Evolutionary conservation across 306 rosid species (phyloP).

Genomic region (Gynostemma pentaphyllum): DNA sequence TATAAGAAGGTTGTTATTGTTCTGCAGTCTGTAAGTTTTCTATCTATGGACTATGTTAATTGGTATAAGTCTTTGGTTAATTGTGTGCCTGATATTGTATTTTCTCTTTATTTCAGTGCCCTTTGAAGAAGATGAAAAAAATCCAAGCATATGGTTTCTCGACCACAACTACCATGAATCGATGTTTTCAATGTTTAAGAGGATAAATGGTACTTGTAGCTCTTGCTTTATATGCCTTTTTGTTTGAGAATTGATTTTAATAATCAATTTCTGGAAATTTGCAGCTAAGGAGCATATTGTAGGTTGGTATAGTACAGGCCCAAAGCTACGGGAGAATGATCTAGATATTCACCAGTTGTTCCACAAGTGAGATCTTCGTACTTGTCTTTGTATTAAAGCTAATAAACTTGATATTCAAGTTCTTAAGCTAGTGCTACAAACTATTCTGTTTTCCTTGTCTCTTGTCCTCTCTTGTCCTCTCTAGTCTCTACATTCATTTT

Average conservation of each 20-base stretch:
- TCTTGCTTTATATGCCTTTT: neutral
- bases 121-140: conserved; percentile 89
- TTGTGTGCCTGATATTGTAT: neutral
- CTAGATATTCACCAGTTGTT: conserved; percentile 71
- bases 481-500: neutral
- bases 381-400: neutral
- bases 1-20: neutral
- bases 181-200: conserved; percentile 92
- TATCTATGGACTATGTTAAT: neutral
- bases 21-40: neutral
- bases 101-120: conserved; percentile 42
- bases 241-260: neutral
- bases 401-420: neutral
- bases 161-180: conserved; percentile 89
- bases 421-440: neutral
- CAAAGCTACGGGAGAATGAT: conserved; percentile 82
- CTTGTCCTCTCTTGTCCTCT: neutral
- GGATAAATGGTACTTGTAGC: conserved; percentile 57
- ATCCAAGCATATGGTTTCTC: conserved; percentile 87
- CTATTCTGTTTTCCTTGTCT: neutral
- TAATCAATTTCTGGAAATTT: conserved; percentile 8
- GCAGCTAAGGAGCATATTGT: conserved; percentile 89
- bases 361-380: conserved; percentile 41
- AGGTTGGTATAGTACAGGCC: conserved; percentile 96
- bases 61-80: neutral